A percentile compares a stretch with the other conserved stretches of the same genome.
Evolutionary conservation across 1,284 basidiomycete species (phyloP).

Genomic region (Heterobasidion irregulare): DNA sequence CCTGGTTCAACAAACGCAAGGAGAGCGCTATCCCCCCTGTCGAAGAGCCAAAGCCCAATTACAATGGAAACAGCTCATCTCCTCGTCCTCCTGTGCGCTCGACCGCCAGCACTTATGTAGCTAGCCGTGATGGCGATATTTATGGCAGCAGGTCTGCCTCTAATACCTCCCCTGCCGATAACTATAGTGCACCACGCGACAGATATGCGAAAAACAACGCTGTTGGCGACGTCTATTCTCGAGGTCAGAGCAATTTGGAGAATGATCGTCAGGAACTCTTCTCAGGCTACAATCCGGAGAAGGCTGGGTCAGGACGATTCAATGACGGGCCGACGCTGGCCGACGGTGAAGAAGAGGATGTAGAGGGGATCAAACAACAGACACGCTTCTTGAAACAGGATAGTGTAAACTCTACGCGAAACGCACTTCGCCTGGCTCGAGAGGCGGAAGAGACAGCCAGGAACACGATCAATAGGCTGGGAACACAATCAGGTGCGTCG

Average conservation of each 20-base stretch:
- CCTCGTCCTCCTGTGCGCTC: conserved; percentile 38
- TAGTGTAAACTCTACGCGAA: conserved; percentile 83
- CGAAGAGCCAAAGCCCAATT: conserved; percentile 22
- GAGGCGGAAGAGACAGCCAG: conserved; percentile 96
- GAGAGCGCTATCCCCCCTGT: conserved; percentile 69
- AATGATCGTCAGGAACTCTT: conserved; percentile 71
- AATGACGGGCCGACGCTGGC: conserved; percentile 42
- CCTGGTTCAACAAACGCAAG: conserved; percentile 65
- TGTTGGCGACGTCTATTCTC: conserved; percentile 55
- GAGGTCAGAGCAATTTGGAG: conserved; percentile 46
- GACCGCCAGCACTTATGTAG: conserved; percentile 50
- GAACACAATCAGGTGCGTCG: conserved; percentile 89
- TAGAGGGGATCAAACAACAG: conserved; percentile 94
- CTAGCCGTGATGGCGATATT: conserved; percentile 59
- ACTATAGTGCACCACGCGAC: conserved; percentile 24
- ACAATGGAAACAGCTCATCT: conserved; percentile 26
- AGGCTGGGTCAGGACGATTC: conserved; percentile 47
- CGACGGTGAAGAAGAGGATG: conserved; percentile 90
- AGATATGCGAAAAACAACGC: conserved; percentile 43
- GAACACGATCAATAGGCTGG: conserved; percentile 79
- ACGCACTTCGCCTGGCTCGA: conserved; percentile 86
- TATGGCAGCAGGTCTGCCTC: conserved; percentile 21
- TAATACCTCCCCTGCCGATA: conserved; percentile 20
- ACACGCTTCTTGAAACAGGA: conserved; percentile 92
- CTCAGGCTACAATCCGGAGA: conserved; percentile 59